Percentiles rank a stretch among this genome's conserved stretches.
Conservation (phyloP, 2,329 filamentous ascomycete genomes). For the Drechslera avenae region DNA sequence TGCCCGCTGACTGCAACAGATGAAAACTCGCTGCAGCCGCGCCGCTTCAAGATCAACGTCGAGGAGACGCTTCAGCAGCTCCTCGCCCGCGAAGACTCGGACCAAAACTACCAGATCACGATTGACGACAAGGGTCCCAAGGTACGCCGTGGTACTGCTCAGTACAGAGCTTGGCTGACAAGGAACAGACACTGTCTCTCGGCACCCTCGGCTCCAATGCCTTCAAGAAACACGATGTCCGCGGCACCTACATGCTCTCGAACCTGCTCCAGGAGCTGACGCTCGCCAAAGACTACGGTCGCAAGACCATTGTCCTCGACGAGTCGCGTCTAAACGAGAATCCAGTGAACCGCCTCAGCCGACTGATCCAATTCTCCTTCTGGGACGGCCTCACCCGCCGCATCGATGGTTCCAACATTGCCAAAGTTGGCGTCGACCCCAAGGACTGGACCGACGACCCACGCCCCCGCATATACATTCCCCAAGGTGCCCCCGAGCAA, state of each 20-base stretch:
- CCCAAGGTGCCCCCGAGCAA: conserved; percentile 82
- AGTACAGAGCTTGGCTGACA: conserved; percentile 28
- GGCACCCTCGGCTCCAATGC: conserved; percentile 86
- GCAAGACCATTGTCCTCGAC: conserved; percentile 87
- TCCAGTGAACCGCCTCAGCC: conserved; percentile 83
- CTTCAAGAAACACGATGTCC: conserved; percentile 84
- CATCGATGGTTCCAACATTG: conserved; percentile 67
- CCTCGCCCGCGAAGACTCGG: conserved; percentile 85
- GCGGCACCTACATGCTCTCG: conserved; percentile 96
- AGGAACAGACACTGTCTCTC: conserved; percentile 71
- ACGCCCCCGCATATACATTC: conserved; percentile 89
- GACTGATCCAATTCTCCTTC: conserved; percentile 87
- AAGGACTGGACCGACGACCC: conserved; percentile 96
- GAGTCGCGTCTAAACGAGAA: conserved; percentile 93
- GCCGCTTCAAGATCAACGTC: conserved; percentile 86
- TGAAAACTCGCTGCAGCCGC: conserved; percentile 70
- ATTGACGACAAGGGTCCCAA: conserved; percentile 96
- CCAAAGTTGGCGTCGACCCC: conserved; percentile 82
- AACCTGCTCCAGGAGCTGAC: conserved; percentile 95
- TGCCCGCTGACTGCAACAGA: conserved; percentile 59
- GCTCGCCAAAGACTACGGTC: conserved; percentile 86
- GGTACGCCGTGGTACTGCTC: conserved; percentile 53
- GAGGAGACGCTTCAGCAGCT: conserved; percentile 80
- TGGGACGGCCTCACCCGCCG: conserved; percentile 64
- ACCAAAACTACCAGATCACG: conserved; percentile 94